Evolutionary conservation across 441 rosid species (phyloP), one percentile per base, ranked within the genome.

Genomic region (Populus trichocarpa): DNA sequence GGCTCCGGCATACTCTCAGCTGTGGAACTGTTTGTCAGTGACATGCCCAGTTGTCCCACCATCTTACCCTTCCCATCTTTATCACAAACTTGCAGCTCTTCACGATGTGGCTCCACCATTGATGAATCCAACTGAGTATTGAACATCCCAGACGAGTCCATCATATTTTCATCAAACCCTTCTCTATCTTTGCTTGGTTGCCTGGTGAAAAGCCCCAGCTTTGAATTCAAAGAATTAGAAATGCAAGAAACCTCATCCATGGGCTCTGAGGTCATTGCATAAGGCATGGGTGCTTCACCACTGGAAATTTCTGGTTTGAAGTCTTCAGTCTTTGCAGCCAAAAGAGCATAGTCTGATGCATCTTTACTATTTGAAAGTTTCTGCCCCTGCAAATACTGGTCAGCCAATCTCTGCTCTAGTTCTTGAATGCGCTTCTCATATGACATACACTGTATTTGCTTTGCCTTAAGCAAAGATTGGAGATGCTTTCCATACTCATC

Each of bases 171-270:
- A 88, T 93, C 97, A 82, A 83, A 88, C 67, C 91, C 98, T 88
- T 94, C 99, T 79, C 93, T 85, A 76, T 84, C 86, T 88, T 90
- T 95, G 87, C 91, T 87, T 63, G 86, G 83, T 81, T 90, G 97
- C 82, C 90, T 84, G 59, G 86, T 81, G 72, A 90, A 83, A 76
- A 76, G 87, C 38, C 88, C 86, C 68, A 88, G 75, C 76, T 89
- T 92, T 65, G 82, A 75, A 75, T 90, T 88, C 75, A 85, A 82
- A 33, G 90, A 84, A 88, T 84, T 89, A 72, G 98, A 91, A 76
- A 95, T 86, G 83, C 94, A 95, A 14, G 99, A 97, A 79, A 95
- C 91, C 83, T 90, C 99, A 81, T 95, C 99, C 99, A 97, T 97
- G 78, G 95, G 89, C 84, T 97, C 99, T 28, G 93, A 82, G 30